Base-by-base conservation (phyloP, 768 basidiomycete species). In the Boletus barrowsii region DNA sequence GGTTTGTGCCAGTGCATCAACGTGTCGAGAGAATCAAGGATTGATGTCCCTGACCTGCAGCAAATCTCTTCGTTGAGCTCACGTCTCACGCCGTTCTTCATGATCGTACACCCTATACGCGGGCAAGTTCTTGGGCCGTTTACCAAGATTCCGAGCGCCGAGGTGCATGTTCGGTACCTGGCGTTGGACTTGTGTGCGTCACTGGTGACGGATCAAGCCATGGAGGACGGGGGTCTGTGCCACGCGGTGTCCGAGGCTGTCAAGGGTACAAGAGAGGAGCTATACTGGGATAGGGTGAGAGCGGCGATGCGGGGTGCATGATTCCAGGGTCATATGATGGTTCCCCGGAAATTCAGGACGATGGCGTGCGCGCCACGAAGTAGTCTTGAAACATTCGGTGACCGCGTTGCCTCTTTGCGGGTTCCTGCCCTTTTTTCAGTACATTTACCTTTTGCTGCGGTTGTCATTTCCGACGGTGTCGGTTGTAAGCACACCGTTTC, bases 101-200 rank as follows among this genome's bases (percentile, higher is more conserved):
- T 76, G 63, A 78, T 95, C 42, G 74, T 71, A 10, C 93, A 97
- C 67, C 77, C 90, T n/a, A 73, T 74, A 29, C 87, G 85, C 45
- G 94, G 93, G 10, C 73, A 76, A 51, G 64, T 94, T 32, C 72
- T 74, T 15, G 96, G 95, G 0, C 95, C 95, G 22, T 98, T 85
- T 72, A 69, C 74, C 49, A 88, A 82, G 66, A 72, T 97, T n/a
- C 79, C 82, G 14, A 35, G 53, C 3, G 56, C 72, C 14, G 62
- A 32, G 26, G 70, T 73, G 36, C 64, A 68, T 20, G 57, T 84
- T 41, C 79, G 83, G 52, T 72, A 76, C 32, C 75, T 93, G 20
- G 84, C 79, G 17, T 65, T 96, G 58, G 86, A 93, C 62, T 72
- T 89, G 37, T 86, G 75, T 14, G 73, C 69, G 17, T 68, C 64